These are phyloP conservation scores for Morella rubra DNA, from an alignment of 306 rosid species.

Conservation along the genomic window DNA sequence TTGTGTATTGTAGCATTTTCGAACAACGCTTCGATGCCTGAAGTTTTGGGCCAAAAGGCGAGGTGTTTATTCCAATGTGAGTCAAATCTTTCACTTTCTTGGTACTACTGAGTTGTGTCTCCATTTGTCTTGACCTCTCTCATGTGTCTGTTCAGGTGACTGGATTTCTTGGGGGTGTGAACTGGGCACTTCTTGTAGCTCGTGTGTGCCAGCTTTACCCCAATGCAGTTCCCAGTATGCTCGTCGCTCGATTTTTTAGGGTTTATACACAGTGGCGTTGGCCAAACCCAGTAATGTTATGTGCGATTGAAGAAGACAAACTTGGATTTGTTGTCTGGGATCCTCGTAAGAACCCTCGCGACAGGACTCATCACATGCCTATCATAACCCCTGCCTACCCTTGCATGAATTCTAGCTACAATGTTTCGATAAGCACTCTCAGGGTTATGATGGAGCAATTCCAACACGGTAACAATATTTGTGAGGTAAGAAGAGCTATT, in stretches of 20 bases:
- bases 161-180: conserved; percentile 97
- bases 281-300: conserved; percentile 94
- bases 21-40: conserved; percentile 77
- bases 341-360: conserved; percentile 88
- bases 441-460: conserved; percentile 95
- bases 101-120: neutral
- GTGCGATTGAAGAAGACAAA: conserved; percentile 83
- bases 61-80: conserved; percentile 92
- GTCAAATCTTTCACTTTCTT: conserved; percentile 16
- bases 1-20: conserved; percentile 53
- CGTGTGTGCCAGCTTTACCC: conserved; percentile 93
- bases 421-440: conserved; percentile 84
- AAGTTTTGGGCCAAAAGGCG: conserved; percentile 95
- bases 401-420: conserved; percentile 95
- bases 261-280: conserved; percentile 97
- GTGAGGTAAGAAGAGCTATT: conserved; percentile 53
- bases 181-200: conserved; percentile 95
- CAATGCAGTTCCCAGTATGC: conserved; percentile 93
- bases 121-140: neutral
- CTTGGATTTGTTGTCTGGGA: conserved; percentile 88
- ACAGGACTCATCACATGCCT: conserved; percentile 87
- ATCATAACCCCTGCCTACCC: conserved; percentile 97
- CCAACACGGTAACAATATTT: conserved; percentile 63
- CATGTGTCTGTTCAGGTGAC: conserved; percentile 59
- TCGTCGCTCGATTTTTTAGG: conserved; percentile 89